Percentiles rank a stretch among this genome's conserved stretches.
phyloP scores from a whole-genome alignment of 1,284 basidiomycete genomes.

The Tylopilus sp. region DNA sequence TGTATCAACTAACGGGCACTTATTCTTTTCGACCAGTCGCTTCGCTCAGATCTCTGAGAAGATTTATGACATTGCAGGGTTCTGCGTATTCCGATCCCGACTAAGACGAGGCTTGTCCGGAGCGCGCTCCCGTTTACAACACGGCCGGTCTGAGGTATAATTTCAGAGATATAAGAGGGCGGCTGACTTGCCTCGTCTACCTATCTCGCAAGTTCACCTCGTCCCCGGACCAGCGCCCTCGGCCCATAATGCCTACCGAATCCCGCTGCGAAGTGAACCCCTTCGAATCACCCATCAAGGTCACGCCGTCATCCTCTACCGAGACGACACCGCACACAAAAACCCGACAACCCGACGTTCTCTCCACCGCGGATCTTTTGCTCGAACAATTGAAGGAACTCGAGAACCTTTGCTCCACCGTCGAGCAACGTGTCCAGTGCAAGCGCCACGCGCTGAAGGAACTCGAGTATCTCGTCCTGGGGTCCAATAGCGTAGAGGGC shows the following conservation, averaged over 20 bases:
- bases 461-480: slow-evolving; percentile 26
- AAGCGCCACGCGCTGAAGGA: slow-evolving; percentile 27
- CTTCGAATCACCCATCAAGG: slow-evolving; percentile 23
- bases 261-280: slow-evolving; percentile 9
- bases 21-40: no score
- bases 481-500: slow-evolving; percentile 6
- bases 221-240: not conserved
- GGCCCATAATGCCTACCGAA: slow-evolving; percentile 14
- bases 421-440: slow-evolving; percentile 26
- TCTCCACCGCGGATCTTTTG: slow-evolving; percentile 29
- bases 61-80: not conserved
- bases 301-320: not conserved
- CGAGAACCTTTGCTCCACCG: slow-evolving; percentile 20
- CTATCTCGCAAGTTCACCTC: slow-evolving; percentile 4
- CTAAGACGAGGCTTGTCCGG: not conserved
- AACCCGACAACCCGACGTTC: slow-evolving; percentile 17
- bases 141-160: slow-evolving; percentile 9
- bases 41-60: no score
- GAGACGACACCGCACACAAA: not conserved
- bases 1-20: no score
- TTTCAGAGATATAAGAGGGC: slow-evolving; percentile 14
- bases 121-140: slow-evolving; percentile 9
- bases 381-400: slow-evolving; percentile 27
- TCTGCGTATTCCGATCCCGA: not conserved
- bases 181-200: not conserved